Conservation (phyloP, 169 alveolate species). For the Cryptosporidium tyzzeri region DNA sequence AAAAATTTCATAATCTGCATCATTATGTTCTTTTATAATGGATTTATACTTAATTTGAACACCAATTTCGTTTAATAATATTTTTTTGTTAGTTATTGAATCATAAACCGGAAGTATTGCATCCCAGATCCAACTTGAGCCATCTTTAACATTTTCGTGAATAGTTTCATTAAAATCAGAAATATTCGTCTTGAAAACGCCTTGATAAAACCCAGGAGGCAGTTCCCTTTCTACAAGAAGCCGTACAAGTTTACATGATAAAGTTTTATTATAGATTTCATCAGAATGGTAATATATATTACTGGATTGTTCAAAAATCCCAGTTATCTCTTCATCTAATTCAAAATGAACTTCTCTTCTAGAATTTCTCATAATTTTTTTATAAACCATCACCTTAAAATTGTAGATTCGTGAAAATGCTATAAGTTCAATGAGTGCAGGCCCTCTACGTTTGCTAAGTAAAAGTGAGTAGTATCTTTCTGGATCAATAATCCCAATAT, state of each 20-base stretch:
- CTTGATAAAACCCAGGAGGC: constrained; percentile 11
- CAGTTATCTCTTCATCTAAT: constrained; percentile 44
- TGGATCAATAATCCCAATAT: constrained; percentile 48
- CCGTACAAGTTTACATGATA: constrained; percentile 20
- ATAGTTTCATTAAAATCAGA: neutral
- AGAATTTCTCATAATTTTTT: neutral
- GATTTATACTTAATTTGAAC: constrained; percentile 10
- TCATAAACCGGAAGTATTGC: constrained; percentile 57
- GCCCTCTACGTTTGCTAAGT: constrained; percentile 16
- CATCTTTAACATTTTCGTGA: constrained; percentile 9
- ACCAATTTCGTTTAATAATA: constrained; percentile 20
- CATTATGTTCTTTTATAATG: neutral
- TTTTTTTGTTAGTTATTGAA: constrained; percentile 13
- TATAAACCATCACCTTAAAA: constrained; percentile 29
- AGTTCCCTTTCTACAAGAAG: neutral
- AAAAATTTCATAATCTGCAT: neutral
- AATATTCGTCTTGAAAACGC: constrained; percentile 10
- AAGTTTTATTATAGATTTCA: neutral
- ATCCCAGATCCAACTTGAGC: constrained; percentile 42
- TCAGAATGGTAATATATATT: neutral
- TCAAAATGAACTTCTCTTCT: constrained; percentile 12
- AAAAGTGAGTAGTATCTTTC: constrained; percentile 45
- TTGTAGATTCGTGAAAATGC: constrained; percentile 44
- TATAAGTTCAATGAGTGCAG: constrained; percentile 51
- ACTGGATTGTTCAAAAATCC: neutral